Evolutionary conservation across 2,329 filamentous ascomycete species (phyloP).

Genomic region (Xylaria sp.): DNA sequence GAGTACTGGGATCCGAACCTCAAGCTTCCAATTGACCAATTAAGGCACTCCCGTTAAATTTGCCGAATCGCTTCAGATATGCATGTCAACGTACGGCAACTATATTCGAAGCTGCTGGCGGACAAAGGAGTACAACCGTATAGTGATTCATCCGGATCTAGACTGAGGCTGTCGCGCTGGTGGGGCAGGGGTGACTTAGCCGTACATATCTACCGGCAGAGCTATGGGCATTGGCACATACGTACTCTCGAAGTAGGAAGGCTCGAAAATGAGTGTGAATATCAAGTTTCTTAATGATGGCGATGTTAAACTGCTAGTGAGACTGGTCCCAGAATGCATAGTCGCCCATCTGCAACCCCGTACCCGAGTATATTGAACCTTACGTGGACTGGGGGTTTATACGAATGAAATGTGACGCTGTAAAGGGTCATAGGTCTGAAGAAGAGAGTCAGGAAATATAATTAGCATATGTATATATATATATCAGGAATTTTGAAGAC

Average conservation of each 20-base stretch:
- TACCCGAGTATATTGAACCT: background rate
- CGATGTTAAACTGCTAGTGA: background rate
- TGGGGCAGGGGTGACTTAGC: background rate
- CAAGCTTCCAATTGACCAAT: background rate
- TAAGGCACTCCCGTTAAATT: background rate
- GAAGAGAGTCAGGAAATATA: background rate
- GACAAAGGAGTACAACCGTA: background rate
- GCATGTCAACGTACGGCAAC: background rate
- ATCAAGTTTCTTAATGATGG: background rate
- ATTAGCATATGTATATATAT: background rate
- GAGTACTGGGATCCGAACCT: background rate
- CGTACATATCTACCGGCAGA: background rate
- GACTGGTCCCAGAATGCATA: background rate
- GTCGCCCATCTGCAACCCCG: background rate
- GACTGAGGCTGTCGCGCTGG: background rate
- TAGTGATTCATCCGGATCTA: background rate
- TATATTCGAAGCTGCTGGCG: background rate
- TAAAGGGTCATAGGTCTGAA: too few relatives aligned
- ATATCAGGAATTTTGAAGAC: background rate
- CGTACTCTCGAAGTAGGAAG: background rate
- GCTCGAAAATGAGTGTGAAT: background rate
- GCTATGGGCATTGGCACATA: background rate
- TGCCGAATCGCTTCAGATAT: background rate
- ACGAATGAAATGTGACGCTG: background rate
- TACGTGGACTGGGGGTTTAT: background rate